Base-by-base conservation (phyloP, 2,329 filamentous ascomycete species). In the Cladophialophora chaetospira region DNA sequence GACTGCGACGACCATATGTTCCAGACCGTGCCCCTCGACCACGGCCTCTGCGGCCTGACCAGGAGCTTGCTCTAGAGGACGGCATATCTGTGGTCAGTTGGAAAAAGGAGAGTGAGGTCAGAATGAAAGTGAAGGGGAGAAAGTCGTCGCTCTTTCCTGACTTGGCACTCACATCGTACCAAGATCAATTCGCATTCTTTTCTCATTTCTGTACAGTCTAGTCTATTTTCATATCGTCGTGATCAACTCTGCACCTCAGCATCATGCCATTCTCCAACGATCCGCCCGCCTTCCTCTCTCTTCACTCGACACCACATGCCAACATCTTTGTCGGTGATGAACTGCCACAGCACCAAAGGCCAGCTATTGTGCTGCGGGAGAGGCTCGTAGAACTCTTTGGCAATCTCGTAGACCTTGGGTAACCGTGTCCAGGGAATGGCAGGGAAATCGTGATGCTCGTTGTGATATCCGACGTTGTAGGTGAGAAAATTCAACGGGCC, bases 361-460 rank as follows among this genome's bases (percentile, higher is more conserved):
- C 94, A 99, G 80, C 91, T 96, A 70, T 85, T 84, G 70, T 97
- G 93, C 62, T 82, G 83, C 8, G 94, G 94, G 65, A 99, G 77
- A 58, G 89, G 88, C 63, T 88, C 85, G 75, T 99, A 99, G 71
- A 97, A 99, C 74, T 97, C 94, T 63, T 82, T 82, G 1, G 94
- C 94, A 55, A 95, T 88, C 62, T 84, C 76, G 69, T 92, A 85
- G 52, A 99, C 79, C 69, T 80, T 81, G 53, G 87, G 88, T 35
- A 99, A 81, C 28, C 88, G 82, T 8, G 91, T 97, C 94, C 94
- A 99, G 0, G 94, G 93, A 44, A 99, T 84, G 45, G 94, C 94
- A 9, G 94, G 94, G 76, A 99, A 99, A 74, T 99, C 94, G 73
- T 99, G 94, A 75, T 99, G 94, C 79, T 99, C 94, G 72, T 99